Percentiles rank a stretch among this genome's conserved stretches.
Evolutionary conservation across 2,329 filamentous ascomycete genomes (phyloP).

Genomic region (Hypoxylon sp.): DNA sequence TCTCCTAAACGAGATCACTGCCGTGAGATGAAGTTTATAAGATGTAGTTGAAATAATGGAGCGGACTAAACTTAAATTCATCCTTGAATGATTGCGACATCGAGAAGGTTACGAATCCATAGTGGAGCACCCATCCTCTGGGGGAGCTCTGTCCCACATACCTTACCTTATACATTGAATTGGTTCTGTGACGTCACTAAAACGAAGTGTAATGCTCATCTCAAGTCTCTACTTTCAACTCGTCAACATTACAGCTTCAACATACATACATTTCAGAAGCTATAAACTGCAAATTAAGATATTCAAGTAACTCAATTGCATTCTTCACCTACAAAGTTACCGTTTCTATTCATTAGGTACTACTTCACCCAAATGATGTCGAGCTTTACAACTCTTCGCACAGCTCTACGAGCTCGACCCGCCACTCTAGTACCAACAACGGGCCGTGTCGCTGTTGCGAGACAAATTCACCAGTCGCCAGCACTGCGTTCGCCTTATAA

Average conservation of each 20-base stretch:
- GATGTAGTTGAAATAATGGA: constrained; percentile 14
- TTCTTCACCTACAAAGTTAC: neutral
- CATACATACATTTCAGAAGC: neutral
- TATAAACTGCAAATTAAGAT: neutral
- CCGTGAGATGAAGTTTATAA: neutral
- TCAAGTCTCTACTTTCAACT: constrained; percentile 5
- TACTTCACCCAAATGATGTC: constrained; percentile 34
- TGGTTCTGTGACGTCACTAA: constrained; percentile 42
- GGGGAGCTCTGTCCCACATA: constrained; percentile 4
- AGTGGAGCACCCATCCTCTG: constrained; percentile 19
- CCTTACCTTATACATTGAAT: neutral
- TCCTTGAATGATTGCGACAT: constrained; percentile 10
- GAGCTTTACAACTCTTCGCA: constrained; percentile 43
- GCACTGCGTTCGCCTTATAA: constrained; percentile 61
- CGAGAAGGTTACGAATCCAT: constrained; percentile 7
- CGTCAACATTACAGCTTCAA: constrained; percentile 23
- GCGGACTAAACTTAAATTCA: constrained; percentile 5
- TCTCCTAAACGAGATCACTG: neutral
- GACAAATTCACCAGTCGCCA: constrained; percentile 56
- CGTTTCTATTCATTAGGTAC: neutral
- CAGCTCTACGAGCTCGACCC: constrained; percentile 39
- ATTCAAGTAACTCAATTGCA: constrained; percentile 9
- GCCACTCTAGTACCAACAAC: constrained; percentile 26
- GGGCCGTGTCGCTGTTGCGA: constrained; percentile 33
- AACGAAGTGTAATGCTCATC: constrained; percentile 25